Evolutionary conservation across 495 filamentous ascomycete genomes (phyloP).

Genomic region (Wilcoxina mikolae): DNA sequence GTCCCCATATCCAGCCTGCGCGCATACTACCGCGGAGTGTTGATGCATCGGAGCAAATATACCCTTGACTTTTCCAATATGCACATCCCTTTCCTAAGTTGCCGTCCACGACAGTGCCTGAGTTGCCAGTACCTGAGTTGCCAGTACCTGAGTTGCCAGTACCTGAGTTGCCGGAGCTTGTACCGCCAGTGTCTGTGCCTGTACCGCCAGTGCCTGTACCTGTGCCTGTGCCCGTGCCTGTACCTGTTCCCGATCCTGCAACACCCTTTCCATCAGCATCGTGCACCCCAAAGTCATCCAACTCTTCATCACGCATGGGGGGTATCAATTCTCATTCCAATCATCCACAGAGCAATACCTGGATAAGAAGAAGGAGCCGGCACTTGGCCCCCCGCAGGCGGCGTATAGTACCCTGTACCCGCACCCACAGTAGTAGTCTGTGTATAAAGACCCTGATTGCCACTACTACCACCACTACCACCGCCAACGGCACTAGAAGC

Average conservation of each 20-base stretch:
- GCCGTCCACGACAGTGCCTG: conserved; percentile 8
- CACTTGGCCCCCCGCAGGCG: too few species aligned
- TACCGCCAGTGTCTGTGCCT: neutral
- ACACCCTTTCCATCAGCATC: too few species aligned
- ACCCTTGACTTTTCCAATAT: conserved; percentile 26
- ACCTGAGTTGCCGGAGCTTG: conserved; percentile 9
- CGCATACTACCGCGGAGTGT: neutral
- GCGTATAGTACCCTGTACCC: too few species aligned
- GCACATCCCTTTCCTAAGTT: conserved; percentile 18
- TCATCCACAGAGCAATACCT: neutral
- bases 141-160: conserved; percentile 3
- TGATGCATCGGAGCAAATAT: conserved; percentile 22
- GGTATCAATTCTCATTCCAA: too few species aligned
- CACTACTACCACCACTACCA: neutral
- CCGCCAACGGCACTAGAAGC: neutral
- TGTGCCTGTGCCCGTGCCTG: neutral
- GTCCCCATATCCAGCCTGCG: neutral
- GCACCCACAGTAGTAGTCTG: too few species aligned
- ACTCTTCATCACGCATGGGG: too few species aligned
- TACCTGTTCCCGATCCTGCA: neutral
- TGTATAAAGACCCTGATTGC: too few species aligned
- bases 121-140: neutral
- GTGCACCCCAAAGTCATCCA: too few species aligned
- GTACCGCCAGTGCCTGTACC: neutral
- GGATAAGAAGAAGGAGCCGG: neutral